Percentiles rank a stretch among this genome's conserved stretches.
Evolutionary conservation across 2,329 filamentous ascomycete species (phyloP).

Genomic region (Mycogone perniciosa): DNA sequence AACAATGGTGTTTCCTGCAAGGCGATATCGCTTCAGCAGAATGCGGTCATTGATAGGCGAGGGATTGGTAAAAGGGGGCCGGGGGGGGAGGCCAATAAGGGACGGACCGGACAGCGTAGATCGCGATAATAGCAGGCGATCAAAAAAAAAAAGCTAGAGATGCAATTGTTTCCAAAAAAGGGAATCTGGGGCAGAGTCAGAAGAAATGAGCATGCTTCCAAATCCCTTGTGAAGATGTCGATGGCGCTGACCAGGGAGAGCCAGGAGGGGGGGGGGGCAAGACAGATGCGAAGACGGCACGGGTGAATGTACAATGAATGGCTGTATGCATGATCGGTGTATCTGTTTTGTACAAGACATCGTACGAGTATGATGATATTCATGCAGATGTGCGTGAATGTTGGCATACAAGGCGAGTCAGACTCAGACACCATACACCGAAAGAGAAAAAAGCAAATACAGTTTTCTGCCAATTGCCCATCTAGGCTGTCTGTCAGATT

Average conservation of each 20-base stretch:
- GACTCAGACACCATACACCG: neutral
- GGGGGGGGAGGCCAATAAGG: too few species aligned
- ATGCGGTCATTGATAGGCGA: too few species aligned
- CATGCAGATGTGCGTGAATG: too few species aligned
- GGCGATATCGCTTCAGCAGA: too few species aligned
- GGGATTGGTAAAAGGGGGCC: neutral
- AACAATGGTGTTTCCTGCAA: too few species aligned
- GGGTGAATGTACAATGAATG: neutral
- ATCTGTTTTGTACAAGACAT: too few species aligned
- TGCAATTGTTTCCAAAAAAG: neutral
- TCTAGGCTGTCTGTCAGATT: neutral
- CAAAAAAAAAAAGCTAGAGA: neutral
- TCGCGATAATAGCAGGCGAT: neutral
- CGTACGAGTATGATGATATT: too few species aligned
- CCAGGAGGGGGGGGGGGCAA: neutral
- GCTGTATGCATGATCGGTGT: too few species aligned
- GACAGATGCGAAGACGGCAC: neutral
- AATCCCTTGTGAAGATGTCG: constrained; percentile 2
- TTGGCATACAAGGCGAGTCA: too few species aligned
- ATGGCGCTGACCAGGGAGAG: constrained; percentile 4
- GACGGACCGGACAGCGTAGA: neutral
- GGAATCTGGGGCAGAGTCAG: neutral
- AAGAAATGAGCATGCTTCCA: constrained; percentile 1
- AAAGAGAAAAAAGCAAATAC: neutral
- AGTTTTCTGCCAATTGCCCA: neutral